Base-by-base conservation (phyloP, 2,329 filamentous ascomycete species). In the Epicoccum sorghinum region DNA sequence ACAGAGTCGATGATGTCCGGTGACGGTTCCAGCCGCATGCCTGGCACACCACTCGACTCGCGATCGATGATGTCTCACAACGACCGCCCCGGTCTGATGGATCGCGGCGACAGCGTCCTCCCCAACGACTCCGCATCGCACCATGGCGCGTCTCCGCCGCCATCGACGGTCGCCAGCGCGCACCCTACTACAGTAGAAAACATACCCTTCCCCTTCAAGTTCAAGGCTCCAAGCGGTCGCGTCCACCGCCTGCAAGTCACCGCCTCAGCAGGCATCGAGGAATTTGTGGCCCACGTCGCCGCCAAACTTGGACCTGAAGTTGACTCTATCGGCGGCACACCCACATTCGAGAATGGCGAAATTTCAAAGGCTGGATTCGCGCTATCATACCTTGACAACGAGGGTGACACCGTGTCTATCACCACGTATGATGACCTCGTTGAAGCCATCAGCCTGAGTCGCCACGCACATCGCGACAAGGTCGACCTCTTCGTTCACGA, bases 401-500 rank as follows among this genome's bases (percentile, higher is more conserved):
- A 99, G 72, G 93, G 95, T 52, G 95, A 99, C 72, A 93, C 91
- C 0, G 92, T 99, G 13, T 96, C 93, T 36, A 96, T 99, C 72
- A 99, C 95, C 9, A 96, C 93, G 0, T 92, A 98, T 70, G 89
- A 93, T 61, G 95, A 99, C 72, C 83, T 99, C 37, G 78, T 95
- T 2, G 95, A 99, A 76, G 92, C 95, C 1, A 91, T 99, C 62
- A 82, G 88, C 18, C 83, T 98, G 25, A 91, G 93, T 4, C 88
- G 91, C 56, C 87, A 89, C 54, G 83, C 85, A 40, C 86, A 82
- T 64, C 87, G 86, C 40, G 95, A 98, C 65, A 99, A 99, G 82
- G 95, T 99, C 18, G 95, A 99, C 68, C 83, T 99, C 13, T 98
- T 96, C 67, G 93, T 98, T 10, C 95, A 99, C 73, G 90, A 99